phyloP scores from a whole-genome alignment of 1,284 basidiomycete genomes.

The Moesziomyces aphidis region DNA sequence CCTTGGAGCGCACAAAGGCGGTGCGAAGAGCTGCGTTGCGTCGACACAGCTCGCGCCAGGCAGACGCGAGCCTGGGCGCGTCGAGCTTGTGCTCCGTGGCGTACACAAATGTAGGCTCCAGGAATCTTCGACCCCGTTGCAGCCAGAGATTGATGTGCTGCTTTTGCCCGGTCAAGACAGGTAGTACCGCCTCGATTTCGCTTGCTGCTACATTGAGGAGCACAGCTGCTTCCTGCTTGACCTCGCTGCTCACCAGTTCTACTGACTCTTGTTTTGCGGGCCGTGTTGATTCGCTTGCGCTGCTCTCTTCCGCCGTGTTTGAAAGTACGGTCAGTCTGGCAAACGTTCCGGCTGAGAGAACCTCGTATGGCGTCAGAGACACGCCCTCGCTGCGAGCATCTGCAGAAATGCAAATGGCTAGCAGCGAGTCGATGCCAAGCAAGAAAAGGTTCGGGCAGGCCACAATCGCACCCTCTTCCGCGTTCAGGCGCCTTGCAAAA shows the following conservation, averaged over 20 bases:
- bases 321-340: slow-evolving; percentile 4
- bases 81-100: slow-evolving; percentile 1
- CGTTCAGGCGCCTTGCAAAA: slow-evolving; percentile 10
- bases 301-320: not conserved
- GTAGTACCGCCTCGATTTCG: slow-evolving; percentile 7
- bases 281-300: not conserved
- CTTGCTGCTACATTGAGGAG: not conserved
- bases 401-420: slow-evolving; percentile 16
- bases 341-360: slow-evolving; percentile 10
- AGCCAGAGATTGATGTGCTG: slow-evolving; percentile 19
- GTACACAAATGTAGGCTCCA: slow-evolving; percentile 20
- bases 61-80: not conserved
- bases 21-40: slow-evolving; percentile 16
- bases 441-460: slow-evolving; percentile 14
- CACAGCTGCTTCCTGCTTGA: not conserved
- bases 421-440: slow-evolving; percentile 19
- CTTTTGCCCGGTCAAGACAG: slow-evolving; percentile 13
- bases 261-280: not conserved
- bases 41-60: slow-evolving; percentile 15
- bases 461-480: slow-evolving; percentile 3
- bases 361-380: slow-evolving; percentile 11
- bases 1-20: slow-evolving; percentile 13
- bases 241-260: not conserved
- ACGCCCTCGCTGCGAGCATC: slow-evolving; percentile 11
- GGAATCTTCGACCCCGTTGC: slow-evolving; percentile 16